Evolutionary conservation across 306 rosid species (phyloP), one percentile per base, ranked within the genome.

Genomic region (Cucumis melo): DNA sequence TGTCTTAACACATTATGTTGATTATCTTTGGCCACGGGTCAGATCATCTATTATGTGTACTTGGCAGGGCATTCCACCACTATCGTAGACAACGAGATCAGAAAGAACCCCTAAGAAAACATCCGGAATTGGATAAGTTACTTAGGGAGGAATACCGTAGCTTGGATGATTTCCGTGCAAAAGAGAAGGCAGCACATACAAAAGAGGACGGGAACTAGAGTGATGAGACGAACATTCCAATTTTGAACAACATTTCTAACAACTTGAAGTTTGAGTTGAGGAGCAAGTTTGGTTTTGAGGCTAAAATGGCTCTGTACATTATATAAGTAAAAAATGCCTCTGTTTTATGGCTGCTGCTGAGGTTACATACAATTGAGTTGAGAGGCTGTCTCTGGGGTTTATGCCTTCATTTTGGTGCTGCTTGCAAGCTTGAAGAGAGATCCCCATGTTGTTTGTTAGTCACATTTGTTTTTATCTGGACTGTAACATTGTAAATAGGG

Each of bases 41-140:
- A 10, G 20, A 44, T 68, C 39, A 57, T 75, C 42, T 58, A 20
- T 54, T 64, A 5, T 51, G 36, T 66, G n/a, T 81, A 55, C 76
- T 60, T 85, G 84, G 82, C 96, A 94, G 99, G 99, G 99, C 99
- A 3, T 94, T 94, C 81, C 99, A 94, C 81, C 96, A 94, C 79
- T 92, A 87, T 38, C 86, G 97, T 39, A 83, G 84, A 76, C 73
- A 53, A 38, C 86, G 85, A 1, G 82, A 77, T 85, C 90, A 80
- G 20, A 91, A 84, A 67, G 92, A 83, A 27, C 85, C 89, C 0
- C 77, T 89, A 75, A 77, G 66, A 63, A 92, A 90, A 82, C 85
- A 88, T 83, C 91, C 87, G 13, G 99, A 92, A 80, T 80, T 94
- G 84, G 96, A 89, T 11, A 83, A 59, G 84, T 81, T 94, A 85